These are phyloP conservation scores for Phytophthora fragariaefolia DNA, from an alignment of 352 stramenopile genomes.

Conservation along the genomic window DNA sequence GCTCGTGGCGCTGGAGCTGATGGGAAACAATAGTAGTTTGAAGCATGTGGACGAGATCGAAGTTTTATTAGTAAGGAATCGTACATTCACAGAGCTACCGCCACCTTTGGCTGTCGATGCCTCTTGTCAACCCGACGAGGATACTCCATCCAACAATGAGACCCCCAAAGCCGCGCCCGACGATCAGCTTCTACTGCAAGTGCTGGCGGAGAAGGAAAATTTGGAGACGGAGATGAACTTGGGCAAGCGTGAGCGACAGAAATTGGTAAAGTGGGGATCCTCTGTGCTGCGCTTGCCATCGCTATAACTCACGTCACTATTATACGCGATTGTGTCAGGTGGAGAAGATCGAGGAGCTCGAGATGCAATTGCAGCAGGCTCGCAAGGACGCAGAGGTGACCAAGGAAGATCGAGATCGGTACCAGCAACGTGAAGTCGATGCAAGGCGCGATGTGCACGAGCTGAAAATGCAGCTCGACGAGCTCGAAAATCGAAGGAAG, in stretches of 20 bases:
- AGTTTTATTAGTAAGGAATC: conserved; percentile 61
- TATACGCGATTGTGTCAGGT: conserved; percentile 32
- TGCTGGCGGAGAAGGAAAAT: conserved; percentile 74
- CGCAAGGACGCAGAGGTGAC: conserved; percentile 50
- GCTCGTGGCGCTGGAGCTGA: conserved; percentile 66
- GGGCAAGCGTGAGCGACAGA: conserved; percentile 53
- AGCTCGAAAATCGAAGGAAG: conserved; percentile 64
- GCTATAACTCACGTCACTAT: neutral
- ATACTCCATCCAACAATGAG: conserved; percentile 22
- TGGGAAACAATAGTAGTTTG: conserved; percentile 81
- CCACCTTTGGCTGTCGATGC: conserved; percentile 27
- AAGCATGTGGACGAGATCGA: conserved; percentile 77
- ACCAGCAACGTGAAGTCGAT: conserved; percentile 67
- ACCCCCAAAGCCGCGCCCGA: conserved; percentile 19
- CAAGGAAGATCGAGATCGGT: conserved; percentile 70
- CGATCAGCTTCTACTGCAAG: conserved; percentile 67
- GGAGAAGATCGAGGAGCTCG: conserved; percentile 59
- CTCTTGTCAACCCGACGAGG: conserved; percentile 36
- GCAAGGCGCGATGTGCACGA: conserved; percentile 64
- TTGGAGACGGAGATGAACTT: conserved; percentile 50
- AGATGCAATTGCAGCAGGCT: conserved; percentile 52
- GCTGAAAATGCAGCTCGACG: conserved; percentile 69
- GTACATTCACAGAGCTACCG: conserved; percentile 40
- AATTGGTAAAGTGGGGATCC: conserved; percentile 52
- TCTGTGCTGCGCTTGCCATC: too few relatives aligned